Percentiles rank a stretch among this genome's conserved stretches.
phyloP scores from a whole-genome alignment of 2,329 filamentous ascomycete genomes.

The Diaporthe sp. region DNA sequence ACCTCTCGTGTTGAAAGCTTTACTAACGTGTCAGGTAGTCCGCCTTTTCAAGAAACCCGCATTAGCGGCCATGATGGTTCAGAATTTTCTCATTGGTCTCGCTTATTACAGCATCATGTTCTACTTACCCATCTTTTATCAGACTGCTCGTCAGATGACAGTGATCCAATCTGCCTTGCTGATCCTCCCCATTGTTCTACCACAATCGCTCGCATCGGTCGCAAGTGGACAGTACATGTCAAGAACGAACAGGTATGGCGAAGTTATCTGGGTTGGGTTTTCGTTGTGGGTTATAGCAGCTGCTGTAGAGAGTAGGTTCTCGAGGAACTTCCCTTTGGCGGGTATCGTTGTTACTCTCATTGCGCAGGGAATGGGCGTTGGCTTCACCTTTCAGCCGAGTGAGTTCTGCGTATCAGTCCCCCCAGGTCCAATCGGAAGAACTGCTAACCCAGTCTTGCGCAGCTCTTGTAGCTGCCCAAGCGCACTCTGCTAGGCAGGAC shows the following conservation, averaged over 20 bases:
- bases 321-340: conserved; percentile 31
- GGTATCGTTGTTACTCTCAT: conserved; percentile 64
- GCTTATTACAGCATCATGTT: conserved; percentile 72
- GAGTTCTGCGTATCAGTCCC: neutral
- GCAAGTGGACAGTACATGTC: conserved; percentile 71
- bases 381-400: conserved; percentile 61
- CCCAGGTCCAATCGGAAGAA: neutral
- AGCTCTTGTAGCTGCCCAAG: conserved; percentile 69
- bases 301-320: conserved; percentile 11
- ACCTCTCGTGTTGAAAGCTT: neutral
- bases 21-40: conserved; percentile 49
- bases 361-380: conserved; percentile 67
- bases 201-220: conserved; percentile 59
- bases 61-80: conserved; percentile 67
- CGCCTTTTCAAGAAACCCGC: conserved; percentile 68
- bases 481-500: conserved; percentile 68
- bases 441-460: neutral
- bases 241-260: conserved; percentile 68
- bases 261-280: conserved; percentile 65
- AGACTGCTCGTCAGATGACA: conserved; percentile 57
- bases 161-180: conserved; percentile 60
- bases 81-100: conserved; percentile 72
- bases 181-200: conserved; percentile 61
- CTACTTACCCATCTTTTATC: conserved; percentile 72
- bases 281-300: conserved; percentile 53